phyloP scores from a whole-genome alignment of 164 flowering plant species.

The Saururus chinensis region DNA sequence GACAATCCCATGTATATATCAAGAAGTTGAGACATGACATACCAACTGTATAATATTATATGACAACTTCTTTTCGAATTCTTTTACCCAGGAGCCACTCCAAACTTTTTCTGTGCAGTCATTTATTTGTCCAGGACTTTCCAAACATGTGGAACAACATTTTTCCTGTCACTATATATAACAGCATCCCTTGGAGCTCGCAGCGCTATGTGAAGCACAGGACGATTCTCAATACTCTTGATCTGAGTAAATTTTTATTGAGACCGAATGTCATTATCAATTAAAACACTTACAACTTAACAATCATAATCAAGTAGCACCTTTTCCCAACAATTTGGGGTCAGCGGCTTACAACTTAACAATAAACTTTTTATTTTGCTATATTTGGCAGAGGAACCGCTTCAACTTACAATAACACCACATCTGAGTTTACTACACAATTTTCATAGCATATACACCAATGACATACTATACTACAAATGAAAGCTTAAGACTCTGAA shows the following conservation, averaged over 20 bases:
- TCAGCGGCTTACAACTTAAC: no score
- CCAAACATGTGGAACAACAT: slow-evolving; percentile 97
- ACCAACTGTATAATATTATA: background rate
- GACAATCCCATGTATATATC: slow-evolving; percentile 7
- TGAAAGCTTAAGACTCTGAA: no score
- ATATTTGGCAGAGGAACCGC: no score
- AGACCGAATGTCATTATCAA: no score
- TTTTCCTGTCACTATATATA: slow-evolving; percentile 70
- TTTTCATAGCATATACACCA: no score
- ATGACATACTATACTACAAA: no score
- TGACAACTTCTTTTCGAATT: background rate
- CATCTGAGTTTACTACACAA: no score
- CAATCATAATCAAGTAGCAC: no score
- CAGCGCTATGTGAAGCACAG: slow-evolving; percentile 96
- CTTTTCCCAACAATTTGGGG: no score
- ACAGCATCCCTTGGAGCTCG: slow-evolving; percentile 77
- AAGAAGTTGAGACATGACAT: slow-evolving; percentile 3
- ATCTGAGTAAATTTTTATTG: background rate
- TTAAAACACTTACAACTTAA: no score
- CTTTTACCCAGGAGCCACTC: slow-evolving; percentile 80
- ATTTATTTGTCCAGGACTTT: slow-evolving; percentile 76
- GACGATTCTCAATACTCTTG: slow-evolving; percentile 60
- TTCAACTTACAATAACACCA: no score
- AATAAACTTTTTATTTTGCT: no score
- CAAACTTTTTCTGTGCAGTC: slow-evolving; percentile 80